Conservation (phyloP, 257 asterid species). For the Rehmannia glutinosa region DNA sequence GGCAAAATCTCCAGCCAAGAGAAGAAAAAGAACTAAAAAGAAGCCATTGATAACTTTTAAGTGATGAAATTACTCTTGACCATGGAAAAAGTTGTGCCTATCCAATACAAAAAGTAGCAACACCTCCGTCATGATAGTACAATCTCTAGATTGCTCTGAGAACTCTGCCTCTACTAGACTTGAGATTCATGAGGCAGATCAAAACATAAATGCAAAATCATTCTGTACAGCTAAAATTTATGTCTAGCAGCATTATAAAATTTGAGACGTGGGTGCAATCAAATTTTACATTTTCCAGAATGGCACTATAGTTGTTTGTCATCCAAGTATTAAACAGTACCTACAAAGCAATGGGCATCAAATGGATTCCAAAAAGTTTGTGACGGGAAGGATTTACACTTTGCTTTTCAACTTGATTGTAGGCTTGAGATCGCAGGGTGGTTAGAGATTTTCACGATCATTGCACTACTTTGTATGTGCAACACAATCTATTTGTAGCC, state of each 20-base stretch:
- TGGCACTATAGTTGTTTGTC: background rate
- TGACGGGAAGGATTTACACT: background rate
- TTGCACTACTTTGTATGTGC: background rate
- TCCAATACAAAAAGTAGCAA: background rate
- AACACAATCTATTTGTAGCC: background rate
- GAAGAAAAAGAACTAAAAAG: conserved; percentile 3
- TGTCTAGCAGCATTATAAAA: conserved; percentile 1
- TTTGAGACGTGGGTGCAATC: conserved; percentile 12
- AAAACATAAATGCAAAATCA: background rate
- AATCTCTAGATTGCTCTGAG: background rate
- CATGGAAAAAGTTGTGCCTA: background rate
- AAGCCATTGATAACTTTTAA: conserved; percentile 3
- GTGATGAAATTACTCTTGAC: background rate
- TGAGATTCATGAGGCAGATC: background rate
- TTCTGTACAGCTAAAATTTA: background rate
- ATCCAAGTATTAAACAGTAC: background rate
- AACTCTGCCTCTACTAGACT: background rate
- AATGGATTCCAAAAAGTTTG: background rate
- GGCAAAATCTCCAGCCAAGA: background rate
- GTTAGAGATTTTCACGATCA: background rate
- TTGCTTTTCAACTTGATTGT: background rate
- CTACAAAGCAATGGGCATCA: background rate
- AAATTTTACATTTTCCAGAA: background rate
- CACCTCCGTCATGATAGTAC: background rate
- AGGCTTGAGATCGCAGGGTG: background rate